phyloP scores from a whole-genome alignment of 768 basidiomycete species.

The Calocera viscosa region DNA sequence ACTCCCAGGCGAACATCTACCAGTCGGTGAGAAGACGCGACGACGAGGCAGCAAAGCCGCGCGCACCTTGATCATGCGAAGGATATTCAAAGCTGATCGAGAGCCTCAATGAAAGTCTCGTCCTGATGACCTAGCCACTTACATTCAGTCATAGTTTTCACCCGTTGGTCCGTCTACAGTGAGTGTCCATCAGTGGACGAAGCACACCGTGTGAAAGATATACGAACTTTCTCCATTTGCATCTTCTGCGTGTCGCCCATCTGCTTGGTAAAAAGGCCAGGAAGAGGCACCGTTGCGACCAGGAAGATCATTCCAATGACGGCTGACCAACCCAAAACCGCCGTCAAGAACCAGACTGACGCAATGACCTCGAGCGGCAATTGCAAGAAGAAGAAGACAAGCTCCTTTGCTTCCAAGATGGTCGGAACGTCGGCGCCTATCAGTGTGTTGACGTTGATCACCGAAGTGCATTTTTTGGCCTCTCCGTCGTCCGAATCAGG shows the following conservation, averaged over 20 bases:
- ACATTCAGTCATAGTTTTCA: conserved; percentile 52
- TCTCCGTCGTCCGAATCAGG: background rate
- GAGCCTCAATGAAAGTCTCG: background rate
- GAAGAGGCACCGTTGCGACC: conserved; percentile 43
- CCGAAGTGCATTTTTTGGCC: conserved; percentile 29
- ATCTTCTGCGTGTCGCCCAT: conserved; percentile 38
- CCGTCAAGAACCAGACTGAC: conserved; percentile 34
- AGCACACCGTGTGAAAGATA: too few relatives aligned
- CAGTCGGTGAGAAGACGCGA: too few relatives aligned
- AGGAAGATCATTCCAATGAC: conserved; percentile 47
- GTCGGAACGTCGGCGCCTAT: conserved; percentile 50
- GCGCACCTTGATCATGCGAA: conserved; percentile 65
- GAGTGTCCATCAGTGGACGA: too few relatives aligned
- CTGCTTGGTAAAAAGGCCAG: conserved; percentile 41
- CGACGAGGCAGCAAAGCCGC: too few relatives aligned
- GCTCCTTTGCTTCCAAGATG: conserved; percentile 30
- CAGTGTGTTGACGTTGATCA: conserved; percentile 64
- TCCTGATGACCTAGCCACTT: conserved; percentile 21
- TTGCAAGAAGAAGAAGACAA: conserved; percentile 28
- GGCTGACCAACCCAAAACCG: conserved; percentile 43
- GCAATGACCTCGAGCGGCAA: conserved; percentile 34
- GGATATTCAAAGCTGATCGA: conserved; percentile 37
- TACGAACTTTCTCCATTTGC: conserved; percentile 43
- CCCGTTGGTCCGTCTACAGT: conserved; percentile 49
- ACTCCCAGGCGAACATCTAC: conserved; percentile 47